phyloP scores from a whole-genome alignment of 2,329 filamentous ascomycete genomes.

The Hymenoscyphus fraxineus region DNA sequence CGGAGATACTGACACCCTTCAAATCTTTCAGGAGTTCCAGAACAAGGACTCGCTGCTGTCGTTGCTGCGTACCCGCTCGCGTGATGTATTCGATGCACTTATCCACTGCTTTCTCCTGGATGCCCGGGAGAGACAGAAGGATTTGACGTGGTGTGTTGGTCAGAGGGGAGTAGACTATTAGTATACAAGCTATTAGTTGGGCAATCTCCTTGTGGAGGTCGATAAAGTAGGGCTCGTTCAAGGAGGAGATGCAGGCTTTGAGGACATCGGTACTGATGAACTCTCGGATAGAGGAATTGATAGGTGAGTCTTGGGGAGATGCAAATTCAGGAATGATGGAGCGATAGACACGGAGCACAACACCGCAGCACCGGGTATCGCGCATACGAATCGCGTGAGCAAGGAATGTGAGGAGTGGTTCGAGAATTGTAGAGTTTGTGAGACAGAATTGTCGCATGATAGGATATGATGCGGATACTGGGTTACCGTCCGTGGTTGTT shows the following conservation, averaged over 20 bases:
- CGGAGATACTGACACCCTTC: constrained; percentile 86
- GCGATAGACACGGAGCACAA: constrained; percentile 81
- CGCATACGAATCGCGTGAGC: constrained; percentile 86
- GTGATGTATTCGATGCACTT: constrained; percentile 58
- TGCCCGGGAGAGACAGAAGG: constrained; percentile 74
- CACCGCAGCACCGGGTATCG: constrained; percentile 82
- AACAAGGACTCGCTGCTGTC: constrained; percentile 76
- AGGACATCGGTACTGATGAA: constrained; percentile 88
- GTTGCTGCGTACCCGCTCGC: constrained; percentile 56
- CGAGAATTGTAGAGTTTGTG: constrained; percentile 71
- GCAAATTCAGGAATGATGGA: constrained; percentile 77
- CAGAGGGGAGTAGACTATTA: constrained; percentile 68
- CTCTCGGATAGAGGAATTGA: constrained; percentile 68
- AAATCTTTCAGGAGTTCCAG: constrained; percentile 82
- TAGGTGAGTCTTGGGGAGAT: constrained; percentile 43
- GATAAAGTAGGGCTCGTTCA: constrained; percentile 95
- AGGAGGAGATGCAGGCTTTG: constrained; percentile 81
- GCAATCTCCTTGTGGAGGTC: constrained; percentile 93
- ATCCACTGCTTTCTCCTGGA: constrained; percentile 65
- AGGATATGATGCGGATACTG: constrained; percentile 37
- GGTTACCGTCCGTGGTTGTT: constrained; percentile 18
- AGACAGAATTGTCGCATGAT: constrained; percentile 81
- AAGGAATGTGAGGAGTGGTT: constrained; percentile 87
- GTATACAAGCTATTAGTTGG: constrained; percentile 78
- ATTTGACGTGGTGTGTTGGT: constrained; percentile 70